Percentiles rank a stretch among this genome's conserved stretches.
Evolutionary conservation across 257 asterid species (phyloP).

Genomic region (Solanum etuberosum): DNA sequence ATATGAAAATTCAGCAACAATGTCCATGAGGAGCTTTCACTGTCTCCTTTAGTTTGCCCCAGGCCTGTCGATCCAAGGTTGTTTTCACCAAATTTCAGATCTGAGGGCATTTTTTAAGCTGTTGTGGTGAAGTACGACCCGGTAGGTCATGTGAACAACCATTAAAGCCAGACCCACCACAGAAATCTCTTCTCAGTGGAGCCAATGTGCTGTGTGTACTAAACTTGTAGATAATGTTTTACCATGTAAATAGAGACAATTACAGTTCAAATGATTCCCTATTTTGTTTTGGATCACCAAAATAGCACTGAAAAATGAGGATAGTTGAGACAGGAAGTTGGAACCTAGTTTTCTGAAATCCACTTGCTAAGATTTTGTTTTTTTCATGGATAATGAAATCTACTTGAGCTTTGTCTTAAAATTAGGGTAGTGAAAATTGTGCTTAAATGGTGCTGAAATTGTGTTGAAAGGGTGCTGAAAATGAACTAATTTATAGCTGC

Average conservation of each 20-base stretch:
- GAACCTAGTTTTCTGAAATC: not conserved
- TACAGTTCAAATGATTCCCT: not conserved
- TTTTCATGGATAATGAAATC: not conserved
- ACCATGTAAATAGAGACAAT: not conserved
- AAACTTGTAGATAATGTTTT: not conserved
- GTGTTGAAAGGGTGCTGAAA: not conserved
- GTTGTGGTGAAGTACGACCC: constrained; percentile 33
- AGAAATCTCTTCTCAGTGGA: not conserved
- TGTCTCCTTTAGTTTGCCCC: constrained; percentile 59
- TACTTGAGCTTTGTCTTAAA: not conserved
- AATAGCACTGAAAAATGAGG: not conserved
- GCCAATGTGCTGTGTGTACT: not conserved
- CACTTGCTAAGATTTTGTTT: not conserved
- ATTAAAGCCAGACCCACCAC: not conserved
- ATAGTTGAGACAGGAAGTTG: not conserved
- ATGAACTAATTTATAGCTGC: not conserved
- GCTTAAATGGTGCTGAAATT: not conserved
- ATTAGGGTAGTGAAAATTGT: not conserved
- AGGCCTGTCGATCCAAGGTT: constrained; percentile 70
- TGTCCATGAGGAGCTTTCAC: constrained; percentile 74
- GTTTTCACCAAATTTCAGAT: constrained; percentile 42
- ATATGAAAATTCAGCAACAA: constrained; percentile 63
- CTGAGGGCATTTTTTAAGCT: constrained; percentile 72
- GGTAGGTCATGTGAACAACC: not conserved
- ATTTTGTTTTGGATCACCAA: not conserved